These are phyloP conservation scores for Claviceps paspali DNA, from an alignment of 2,329 filamentous ascomycete genomes.

Conservation along the genomic window DNA sequence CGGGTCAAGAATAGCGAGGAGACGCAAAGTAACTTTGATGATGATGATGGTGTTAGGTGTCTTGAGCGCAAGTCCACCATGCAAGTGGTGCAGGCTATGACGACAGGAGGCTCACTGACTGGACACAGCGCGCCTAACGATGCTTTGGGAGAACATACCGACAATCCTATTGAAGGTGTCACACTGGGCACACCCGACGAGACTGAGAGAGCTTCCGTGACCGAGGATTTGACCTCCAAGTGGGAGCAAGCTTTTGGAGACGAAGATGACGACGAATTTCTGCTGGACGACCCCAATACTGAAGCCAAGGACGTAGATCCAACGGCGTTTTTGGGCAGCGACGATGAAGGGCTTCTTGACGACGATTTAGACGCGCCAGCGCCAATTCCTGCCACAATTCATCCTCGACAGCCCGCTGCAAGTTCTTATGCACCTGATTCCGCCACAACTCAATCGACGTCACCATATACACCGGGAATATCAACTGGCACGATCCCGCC, in stretches of 20 bases:
- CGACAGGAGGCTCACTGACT: slow-evolving; percentile 22
- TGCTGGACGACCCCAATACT: slow-evolving; percentile 39
- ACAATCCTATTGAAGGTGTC: slow-evolving; percentile 8
- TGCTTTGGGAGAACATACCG: slow-evolving; percentile 13
- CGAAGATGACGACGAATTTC: slow-evolving; percentile 52
- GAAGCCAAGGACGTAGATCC: slow-evolving; percentile 38
- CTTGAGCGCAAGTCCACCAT: slow-evolving; percentile 57
- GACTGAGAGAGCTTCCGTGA: slow-evolving; percentile 13
- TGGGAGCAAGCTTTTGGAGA: slow-evolving; percentile 74
- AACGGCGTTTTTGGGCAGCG: slow-evolving; percentile 58
- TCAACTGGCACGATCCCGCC: slow-evolving; percentile 3
- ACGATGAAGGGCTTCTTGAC: slow-evolving; percentile 64
- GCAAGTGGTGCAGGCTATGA: slow-evolving; percentile 40
- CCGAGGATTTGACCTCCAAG: slow-evolving; percentile 58
- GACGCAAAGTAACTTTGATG: slow-evolving; percentile 2
- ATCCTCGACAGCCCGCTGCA: slow-evolving; percentile 4
- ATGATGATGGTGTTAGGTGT: slow-evolving; percentile 11
- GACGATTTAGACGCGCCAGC: slow-evolving; percentile 44
- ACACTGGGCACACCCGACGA: neutral
- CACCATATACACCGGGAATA: slow-evolving; percentile 11
- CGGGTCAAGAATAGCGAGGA: slow-evolving; percentile 25
- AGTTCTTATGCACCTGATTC: slow-evolving; percentile 15
- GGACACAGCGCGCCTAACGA: slow-evolving; percentile 19
- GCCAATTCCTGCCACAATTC: slow-evolving; percentile 9
- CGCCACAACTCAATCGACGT: slow-evolving; percentile 8